Evolutionary conservation across 441 rosid genomes (phyloP).

Genomic region (Populus hybrid): DNA sequence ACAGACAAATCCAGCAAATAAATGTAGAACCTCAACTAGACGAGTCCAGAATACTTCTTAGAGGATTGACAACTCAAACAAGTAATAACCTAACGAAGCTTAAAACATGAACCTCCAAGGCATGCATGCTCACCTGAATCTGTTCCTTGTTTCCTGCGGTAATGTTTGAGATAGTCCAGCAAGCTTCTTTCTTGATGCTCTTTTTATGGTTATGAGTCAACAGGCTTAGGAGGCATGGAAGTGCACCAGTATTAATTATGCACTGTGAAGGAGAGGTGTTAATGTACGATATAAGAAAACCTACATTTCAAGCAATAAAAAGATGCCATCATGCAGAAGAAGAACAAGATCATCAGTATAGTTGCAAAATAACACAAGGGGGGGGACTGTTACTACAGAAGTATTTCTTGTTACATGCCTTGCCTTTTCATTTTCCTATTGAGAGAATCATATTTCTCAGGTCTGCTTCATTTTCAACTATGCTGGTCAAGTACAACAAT

Average conservation of each 20-base stretch:
- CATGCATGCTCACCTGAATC: conserved; percentile 48
- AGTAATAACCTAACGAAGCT: not conserved
- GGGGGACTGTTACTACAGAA: not conserved
- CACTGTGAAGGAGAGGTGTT: conserved; percentile 18
- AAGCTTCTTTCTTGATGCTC: conserved; percentile 80
- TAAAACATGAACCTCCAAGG: not conserved
- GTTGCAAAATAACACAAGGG: not conserved
- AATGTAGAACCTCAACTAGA: not conserved
- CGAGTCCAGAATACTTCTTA: not conserved
- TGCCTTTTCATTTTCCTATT: not conserved
- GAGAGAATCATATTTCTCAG: not conserved
- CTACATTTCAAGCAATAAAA: not conserved
- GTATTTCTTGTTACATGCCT: not conserved
- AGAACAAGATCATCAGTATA: not conserved
- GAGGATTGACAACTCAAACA: not conserved
- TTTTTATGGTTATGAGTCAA: conserved; percentile 58
- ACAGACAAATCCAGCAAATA: not conserved
- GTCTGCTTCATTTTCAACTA: not conserved
- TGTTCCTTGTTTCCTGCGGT: conserved; percentile 80
- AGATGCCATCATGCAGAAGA: not conserved
- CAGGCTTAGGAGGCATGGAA: conserved; percentile 59
- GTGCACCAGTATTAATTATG: conserved; percentile 50
- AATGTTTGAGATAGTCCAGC: conserved; percentile 84
- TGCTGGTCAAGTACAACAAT: not conserved
- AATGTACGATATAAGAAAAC: not conserved